A percentile compares a stretch with the other conserved stretches of the same genome.
phyloP scores from a whole-genome alignment of 139 green algal genomes.

The Volvox africanus region DNA sequence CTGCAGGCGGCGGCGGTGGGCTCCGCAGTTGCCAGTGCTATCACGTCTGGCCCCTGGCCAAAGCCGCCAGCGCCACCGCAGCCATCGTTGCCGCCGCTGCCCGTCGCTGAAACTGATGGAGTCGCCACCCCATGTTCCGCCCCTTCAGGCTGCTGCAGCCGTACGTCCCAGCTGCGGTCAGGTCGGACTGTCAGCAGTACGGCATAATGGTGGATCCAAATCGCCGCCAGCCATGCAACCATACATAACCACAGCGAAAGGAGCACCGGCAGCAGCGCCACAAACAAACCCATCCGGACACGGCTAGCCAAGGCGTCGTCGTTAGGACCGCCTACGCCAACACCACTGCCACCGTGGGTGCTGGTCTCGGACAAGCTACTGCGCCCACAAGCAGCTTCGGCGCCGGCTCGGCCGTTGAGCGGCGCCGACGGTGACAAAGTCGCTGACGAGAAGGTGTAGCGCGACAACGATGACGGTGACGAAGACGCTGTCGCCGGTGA shows the following conservation, averaged over 20 bases:
- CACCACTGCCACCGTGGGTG: not conserved
- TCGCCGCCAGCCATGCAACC: conserved; percentile 38
- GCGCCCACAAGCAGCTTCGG: not conserved
- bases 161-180: conserved; percentile 17
- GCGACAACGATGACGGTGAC: no score
- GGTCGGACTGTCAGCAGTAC: conserved; percentile 39
- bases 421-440: not conserved
- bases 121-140: not conserved
- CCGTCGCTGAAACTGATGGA: not conserved
- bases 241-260: conserved; percentile 50
- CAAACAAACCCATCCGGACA: conserved; percentile 30
- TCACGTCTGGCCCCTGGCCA: no score
- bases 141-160: not conserved
- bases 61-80: not conserved
- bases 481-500: not conserved
- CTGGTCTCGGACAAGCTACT: not conserved
- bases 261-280: conserved; percentile 49
- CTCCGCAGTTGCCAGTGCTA: not conserved
- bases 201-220: conserved; percentile 42
- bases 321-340: not conserved
- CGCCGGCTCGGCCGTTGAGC: not conserved
- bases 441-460: not conserved
- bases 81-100: not conserved
- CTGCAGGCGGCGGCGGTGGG: not conserved
- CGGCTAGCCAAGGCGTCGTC: not conserved